Conservation (phyloP, 148 eudicot species). For the Rhododendron williamsianum region DNA sequence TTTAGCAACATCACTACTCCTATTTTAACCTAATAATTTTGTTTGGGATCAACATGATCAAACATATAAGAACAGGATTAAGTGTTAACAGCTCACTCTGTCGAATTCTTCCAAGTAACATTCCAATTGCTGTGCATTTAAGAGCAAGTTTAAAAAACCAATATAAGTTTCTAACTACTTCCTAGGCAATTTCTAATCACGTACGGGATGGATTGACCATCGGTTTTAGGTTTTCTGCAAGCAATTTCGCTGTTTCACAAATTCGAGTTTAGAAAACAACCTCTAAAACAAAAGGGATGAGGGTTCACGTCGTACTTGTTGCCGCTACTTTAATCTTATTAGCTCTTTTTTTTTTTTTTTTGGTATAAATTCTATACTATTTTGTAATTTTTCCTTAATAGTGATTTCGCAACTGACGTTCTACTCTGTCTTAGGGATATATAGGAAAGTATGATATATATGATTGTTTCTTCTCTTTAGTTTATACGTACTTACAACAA, state of each 20-base stretch:
- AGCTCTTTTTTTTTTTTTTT: too few relatives aligned
- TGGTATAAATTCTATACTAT: too few relatives aligned
- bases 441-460: too few relatives aligned
- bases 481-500: neutral
- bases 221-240: neutral
- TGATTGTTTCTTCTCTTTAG: too few relatives aligned
- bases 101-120: neutral
- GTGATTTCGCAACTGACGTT: neutral
- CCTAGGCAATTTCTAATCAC: neutral
- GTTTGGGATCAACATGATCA: neutral
- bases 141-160: neutral
- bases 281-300: neutral
- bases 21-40: neutral
- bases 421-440: too few relatives aligned
- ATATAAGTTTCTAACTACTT: neutral
- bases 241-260: neutral
- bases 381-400: too few relatives aligned
- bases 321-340: too few relatives aligned
- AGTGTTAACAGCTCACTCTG: slow-evolving; percentile 3
- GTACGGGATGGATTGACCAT: neutral
- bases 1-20: neutral
- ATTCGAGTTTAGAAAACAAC: neutral
- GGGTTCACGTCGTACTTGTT: neutral
- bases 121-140: neutral
- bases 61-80: neutral